Evolutionary conservation across 129 eudicot genomes (phyloP), one percentile per base, ranked within the genome.

Genomic region (Rutidosis leptorrhynchoides): DNA sequence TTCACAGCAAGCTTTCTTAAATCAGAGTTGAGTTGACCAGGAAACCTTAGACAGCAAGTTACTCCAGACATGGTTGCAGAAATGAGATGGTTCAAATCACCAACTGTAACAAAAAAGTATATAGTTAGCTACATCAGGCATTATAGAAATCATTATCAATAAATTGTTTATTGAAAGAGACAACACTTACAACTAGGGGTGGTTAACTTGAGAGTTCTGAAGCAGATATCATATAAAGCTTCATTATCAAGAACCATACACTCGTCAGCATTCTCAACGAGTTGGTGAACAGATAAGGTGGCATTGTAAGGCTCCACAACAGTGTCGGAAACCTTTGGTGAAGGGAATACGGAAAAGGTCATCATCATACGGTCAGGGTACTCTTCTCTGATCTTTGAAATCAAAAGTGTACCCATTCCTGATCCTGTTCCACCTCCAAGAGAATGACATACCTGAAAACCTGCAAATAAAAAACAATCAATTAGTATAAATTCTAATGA

Each of bases 1-100:
- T 84, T 84, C 23, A 84, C 90, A 1, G 90, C 90, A 0, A 84
- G 78, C 17, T 84, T 84, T 7, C 90, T 35, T 1, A 84, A 67
- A 37, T 84, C 90, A 1, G 90, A 84, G 80, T 84, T 84, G 14
- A 84, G 84, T 63, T 84, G 90, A 5, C 90, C 90, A 0, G 90
- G 90, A 40, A 84, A 84, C 55, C 90, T 53, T 15, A 84, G 63
- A 66, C 90, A 84, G 33, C 90, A 84, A 5, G 90, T 84, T 0
- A 84, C 90, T 19, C 90, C 90, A 29, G 86, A 81, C 90, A 84
- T 84, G 37, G 90, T 84, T 54, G 86, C 90, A 22, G 90, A 84
- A 52, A 84, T 84, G 16, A 84, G 65, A 69, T 84, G 90, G 65
- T 84, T 84, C 6, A 84, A 51, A 70, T 84, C 90, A 49, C 90